Conservation (phyloP, 352 stramenopile species). For the Pythium rhizo-oryzae region DNA sequence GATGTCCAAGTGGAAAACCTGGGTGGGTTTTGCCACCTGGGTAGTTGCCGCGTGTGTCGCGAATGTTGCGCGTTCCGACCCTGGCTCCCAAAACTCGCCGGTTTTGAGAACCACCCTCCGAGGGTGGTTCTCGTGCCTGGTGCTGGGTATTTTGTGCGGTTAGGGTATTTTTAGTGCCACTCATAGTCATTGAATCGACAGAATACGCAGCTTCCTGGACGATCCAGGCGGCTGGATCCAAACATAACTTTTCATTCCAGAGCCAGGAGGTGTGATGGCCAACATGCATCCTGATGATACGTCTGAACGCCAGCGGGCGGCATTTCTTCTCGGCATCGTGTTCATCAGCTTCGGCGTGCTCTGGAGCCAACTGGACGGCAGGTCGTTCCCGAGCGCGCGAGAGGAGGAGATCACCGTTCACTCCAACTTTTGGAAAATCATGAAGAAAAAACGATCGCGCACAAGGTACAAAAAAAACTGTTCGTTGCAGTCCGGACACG, state of each 20-base stretch:
- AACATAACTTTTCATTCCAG: no score
- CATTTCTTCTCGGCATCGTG: neutral
- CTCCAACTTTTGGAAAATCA: neutral
- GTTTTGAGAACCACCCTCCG: neutral
- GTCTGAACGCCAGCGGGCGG: neutral
- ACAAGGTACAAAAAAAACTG: neutral
- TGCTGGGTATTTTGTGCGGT: neutral
- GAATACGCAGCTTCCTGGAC: neutral
- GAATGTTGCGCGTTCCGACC: neutral
- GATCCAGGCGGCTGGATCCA: neutral
- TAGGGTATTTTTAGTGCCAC: neutral
- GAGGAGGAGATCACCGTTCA: constrained; percentile 3
- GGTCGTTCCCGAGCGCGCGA: neutral
- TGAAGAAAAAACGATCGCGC: neutral
- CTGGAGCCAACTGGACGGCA: neutral
- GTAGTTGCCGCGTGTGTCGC: neutral
- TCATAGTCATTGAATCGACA: neutral
- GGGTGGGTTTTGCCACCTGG: no score
- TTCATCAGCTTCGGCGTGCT: neutral
- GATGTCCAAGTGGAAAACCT: neutral
- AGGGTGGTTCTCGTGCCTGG: neutral
- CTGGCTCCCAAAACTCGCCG: neutral
- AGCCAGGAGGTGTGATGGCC: no score
- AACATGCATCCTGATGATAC: neutral
- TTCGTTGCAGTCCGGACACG: neutral